phyloP scores from a whole-genome alignment of 768 basidiomycete genomes.

The Collybia mongolica region DNA sequence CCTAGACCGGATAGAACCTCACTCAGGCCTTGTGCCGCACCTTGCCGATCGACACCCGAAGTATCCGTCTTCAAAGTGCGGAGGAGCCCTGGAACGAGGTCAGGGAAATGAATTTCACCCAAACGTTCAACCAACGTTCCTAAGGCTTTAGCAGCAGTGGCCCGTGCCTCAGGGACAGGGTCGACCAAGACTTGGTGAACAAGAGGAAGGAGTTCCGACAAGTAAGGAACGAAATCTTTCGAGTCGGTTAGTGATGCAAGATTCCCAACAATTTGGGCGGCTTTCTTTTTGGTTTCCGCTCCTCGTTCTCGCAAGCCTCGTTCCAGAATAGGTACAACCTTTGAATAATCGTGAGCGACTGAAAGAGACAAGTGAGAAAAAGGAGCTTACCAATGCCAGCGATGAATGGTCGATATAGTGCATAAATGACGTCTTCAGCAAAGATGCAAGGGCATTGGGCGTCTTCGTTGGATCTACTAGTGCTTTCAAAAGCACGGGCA shows the following conservation, averaged over 20 bases:
- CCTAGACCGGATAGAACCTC: conserved; percentile 95
- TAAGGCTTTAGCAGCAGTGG: conserved; percentile 94
- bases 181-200: conserved; percentile 93
- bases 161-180: conserved; percentile 96
- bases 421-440: conserved; percentile 94
- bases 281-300: conserved; percentile 93
- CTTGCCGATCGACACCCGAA: conserved; percentile 95
- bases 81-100: conserved; percentile 87
- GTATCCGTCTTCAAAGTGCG: conserved; percentile 89
- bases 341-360: neutral
- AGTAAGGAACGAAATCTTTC: conserved; percentile 93
- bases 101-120: conserved; percentile 93
- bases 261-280: conserved; percentile 97
- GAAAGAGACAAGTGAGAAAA: neutral
- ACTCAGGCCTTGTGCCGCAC: conserved; percentile 94
- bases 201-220: conserved; percentile 84
- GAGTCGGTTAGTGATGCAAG: conserved; percentile 86
- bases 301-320: conserved; percentile 89
- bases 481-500: conserved; percentile 88
- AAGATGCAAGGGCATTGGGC: conserved; percentile 74
- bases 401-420: conserved; percentile 99
- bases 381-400: conserved; percentile 71
- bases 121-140: conserved; percentile 96
- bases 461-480: conserved; percentile 95
- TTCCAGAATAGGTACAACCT: conserved; percentile 95